Conservation (phyloP, 768 basidiomycete species). For the Trametes coccinea region DNA sequence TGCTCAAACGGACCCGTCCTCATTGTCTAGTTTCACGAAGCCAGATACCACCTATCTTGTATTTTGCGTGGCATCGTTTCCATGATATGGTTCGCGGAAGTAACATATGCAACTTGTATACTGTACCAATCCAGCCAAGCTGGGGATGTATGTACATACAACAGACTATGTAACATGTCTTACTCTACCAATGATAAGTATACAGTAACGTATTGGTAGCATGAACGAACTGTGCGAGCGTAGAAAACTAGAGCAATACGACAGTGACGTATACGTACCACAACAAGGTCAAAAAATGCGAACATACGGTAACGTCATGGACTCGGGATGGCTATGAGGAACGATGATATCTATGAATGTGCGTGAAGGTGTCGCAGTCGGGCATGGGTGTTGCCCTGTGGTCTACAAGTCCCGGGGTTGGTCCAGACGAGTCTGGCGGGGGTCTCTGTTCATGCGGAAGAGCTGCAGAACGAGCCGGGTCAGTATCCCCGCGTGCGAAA, state of each 20-base stretch:
- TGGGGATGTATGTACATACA: background rate
- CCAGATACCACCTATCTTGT: too few relatives aligned
- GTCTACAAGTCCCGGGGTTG: background rate
- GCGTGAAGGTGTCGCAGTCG: too few relatives aligned
- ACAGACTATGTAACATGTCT: background rate
- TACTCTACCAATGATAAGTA: background rate
- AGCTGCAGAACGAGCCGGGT: conserved; percentile 6
- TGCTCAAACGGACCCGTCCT: too few relatives aligned
- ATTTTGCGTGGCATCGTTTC: too few relatives aligned
- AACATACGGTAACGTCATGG: background rate
- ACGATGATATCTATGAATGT: too few relatives aligned
- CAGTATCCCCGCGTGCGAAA: background rate
- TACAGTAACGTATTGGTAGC: background rate
- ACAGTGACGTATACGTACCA: background rate
- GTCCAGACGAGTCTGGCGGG: background rate
- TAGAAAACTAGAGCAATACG: background rate
- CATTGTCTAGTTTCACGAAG: too few relatives aligned
- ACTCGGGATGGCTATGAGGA: background rate
- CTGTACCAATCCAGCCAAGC: background rate
- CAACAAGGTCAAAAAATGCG: background rate
- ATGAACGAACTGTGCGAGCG: background rate
- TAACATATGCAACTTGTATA: background rate
- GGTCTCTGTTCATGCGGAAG: conserved; percentile 19
- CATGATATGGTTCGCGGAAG: too few relatives aligned
- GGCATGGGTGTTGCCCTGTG: background rate